Evolutionary conservation across 2,329 filamentous ascomycete genomes (phyloP), one percentile per base, ranked within the genome.

Genomic region (Didymella keratinophila): DNA sequence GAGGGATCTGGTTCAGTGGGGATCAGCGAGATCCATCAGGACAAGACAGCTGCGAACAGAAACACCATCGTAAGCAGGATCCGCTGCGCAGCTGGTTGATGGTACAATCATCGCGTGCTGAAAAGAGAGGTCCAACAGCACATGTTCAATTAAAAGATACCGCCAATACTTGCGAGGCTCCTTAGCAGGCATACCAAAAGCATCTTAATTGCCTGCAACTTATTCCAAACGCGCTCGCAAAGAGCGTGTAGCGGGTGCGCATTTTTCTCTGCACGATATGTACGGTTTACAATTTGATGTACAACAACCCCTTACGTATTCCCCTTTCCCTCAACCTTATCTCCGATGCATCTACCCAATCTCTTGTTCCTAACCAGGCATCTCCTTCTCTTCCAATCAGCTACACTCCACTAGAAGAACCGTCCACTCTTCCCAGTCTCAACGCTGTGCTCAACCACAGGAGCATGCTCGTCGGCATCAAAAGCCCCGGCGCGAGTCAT

Each of bases 351-450:
- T 16, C 37, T 21, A 4, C 3, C 20, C 37, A 23, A 21, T 7
- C 20, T 11, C 4, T 41, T 8, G 14, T 20, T 42, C 10, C 21
- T 8, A n/a, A n/a, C 6, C 4, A 2, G 9, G 10, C 3, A 10
- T 4, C 10, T 25, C 37, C n/a, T 16, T 10, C 23, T 25, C 23
- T 25, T 4, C 3, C 23, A 7, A 25, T 21, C 39, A 8, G 2
- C 18, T 3, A 42, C n/a, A 14, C 5, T n/a, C 12, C 11, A 4
- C 23, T 59, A 76, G 48, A 76, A 76, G 63, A 76, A 76, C 48
- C 62, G 71, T 1, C 74, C 74, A 36, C 68, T 72, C 39, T 62
- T 65, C 30, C 61, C 61, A 20, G 60, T 37, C 43, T 68, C 64
- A n/a, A 70, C 63, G 20, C 44, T 67, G 12, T 67, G 58, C 39